Conservation (phyloP, 1,284 basidiomycete species). For the Ustilago crameri region DNA sequence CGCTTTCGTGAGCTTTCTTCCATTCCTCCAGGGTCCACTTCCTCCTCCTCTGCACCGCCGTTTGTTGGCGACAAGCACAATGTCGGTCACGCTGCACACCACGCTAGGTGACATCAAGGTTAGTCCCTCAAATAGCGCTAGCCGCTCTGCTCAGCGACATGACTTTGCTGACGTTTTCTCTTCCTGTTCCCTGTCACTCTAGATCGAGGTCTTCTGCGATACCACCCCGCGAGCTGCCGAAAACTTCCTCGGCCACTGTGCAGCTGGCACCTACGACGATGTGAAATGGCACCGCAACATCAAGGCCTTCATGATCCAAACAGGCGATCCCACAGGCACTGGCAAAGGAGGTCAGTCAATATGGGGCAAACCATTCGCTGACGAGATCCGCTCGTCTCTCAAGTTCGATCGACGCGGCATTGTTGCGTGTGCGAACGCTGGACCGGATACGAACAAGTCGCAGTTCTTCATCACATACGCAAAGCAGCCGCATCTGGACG, state of each 20-base stretch:
- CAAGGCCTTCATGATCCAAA: slow-evolving; percentile 87
- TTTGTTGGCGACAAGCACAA: slow-evolving; percentile 1
- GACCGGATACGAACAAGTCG: slow-evolving; percentile 63
- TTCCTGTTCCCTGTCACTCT: slow-evolving; percentile 1
- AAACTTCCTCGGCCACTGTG: slow-evolving; percentile 95
- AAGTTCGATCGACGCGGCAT: slow-evolving; percentile 61
- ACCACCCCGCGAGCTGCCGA: slow-evolving; percentile 92
- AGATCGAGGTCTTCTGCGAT: slow-evolving; percentile 98
- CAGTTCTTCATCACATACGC: slow-evolving; percentile 66
- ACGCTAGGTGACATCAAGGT: slow-evolving; percentile 94
- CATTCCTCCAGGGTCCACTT: background rate
- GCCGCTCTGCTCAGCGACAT: no score
- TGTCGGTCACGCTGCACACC: slow-evolving; percentile 96
- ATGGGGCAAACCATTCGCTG: slow-evolving; percentile 95
- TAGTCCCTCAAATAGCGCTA: no score
- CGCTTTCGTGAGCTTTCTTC: background rate
- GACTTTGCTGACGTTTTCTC: background rate
- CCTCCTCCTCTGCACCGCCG: background rate
- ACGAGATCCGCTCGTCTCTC: slow-evolving; percentile 77
- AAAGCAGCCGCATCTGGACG: slow-evolving; percentile 62
- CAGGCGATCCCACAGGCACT: slow-evolving; percentile 95
- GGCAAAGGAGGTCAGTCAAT: slow-evolving; percentile 90
- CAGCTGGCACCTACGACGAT: slow-evolving; percentile 85
- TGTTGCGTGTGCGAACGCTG: slow-evolving; percentile 67
- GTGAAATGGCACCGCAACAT: slow-evolving; percentile 81